Evolutionary conservation across 768 basidiomycete species (phyloP).

Genomic region (Russula ochroleuca): DNA sequence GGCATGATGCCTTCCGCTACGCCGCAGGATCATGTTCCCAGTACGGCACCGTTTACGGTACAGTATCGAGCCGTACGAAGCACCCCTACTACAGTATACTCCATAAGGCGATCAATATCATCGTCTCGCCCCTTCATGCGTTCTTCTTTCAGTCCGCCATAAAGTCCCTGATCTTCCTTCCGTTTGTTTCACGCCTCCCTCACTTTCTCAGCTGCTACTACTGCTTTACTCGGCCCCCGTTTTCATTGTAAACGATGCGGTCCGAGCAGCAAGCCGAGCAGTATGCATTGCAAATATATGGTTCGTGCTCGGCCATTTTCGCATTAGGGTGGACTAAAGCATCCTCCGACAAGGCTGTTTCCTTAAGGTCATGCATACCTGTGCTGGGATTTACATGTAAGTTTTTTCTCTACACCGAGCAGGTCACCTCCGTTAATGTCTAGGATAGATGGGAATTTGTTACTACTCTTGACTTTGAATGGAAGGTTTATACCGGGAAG

Average conservation of each 20-base stretch:
- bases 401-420: neutral
- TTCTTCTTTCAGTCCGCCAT: neutral
- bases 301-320: neutral
- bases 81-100: neutral
- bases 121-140: too few relatives aligned
- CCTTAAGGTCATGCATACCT: slow-evolving; percentile 15
- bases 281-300: neutral
- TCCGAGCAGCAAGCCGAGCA: too few relatives aligned
- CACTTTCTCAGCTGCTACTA: too few relatives aligned
- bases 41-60: neutral
- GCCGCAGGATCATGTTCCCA: neutral
- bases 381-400: slow-evolving; percentile 21
- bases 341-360: neutral
- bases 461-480: slow-evolving; percentile 20
- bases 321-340: neutral
- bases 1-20: too few relatives aligned
- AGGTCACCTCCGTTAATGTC: neutral
- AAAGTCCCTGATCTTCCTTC: neutral
- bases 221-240: neutral
- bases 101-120: neutral
- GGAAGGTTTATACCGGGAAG: slow-evolving; percentile 24
- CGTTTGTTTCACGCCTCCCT: neutral
- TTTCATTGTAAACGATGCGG: neutral
- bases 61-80: neutral
- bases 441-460: slow-evolving; percentile 21